Evolutionary conservation across 495 filamentous ascomycete species (phyloP), one percentile per base, ranked within the genome.

Genomic region (Evernia prunastri): DNA sequence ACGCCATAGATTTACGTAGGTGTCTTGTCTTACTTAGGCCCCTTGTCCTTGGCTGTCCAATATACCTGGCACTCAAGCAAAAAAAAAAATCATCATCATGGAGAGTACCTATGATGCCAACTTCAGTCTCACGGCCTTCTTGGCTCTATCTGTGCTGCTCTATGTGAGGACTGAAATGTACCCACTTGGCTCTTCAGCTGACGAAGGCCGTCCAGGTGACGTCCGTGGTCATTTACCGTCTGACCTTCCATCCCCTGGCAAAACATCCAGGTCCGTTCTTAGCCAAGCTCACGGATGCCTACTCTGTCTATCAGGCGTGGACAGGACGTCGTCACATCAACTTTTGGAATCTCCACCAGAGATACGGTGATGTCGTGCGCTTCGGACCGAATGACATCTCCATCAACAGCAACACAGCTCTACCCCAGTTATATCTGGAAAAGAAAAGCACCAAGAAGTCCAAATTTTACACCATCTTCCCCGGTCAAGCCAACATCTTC

Each of bases 161-260:
- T 37, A 37, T 12, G 36, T 37, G 6, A 37, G 36, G 6, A 12
- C 12, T 12, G 7, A 37, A 37, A 12, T 37, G 7, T 12, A 37
- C 12, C 6, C 36, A 37, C 6, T 37, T 12, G 7, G 12, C 36
- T 7, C 7, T 12, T 37, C 12, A 37, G 36, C 36, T 37, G 12
- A 37, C 36, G 12, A 37, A 12, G 6, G 7, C 12, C 36, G 12
- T 7, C 36, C 12, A 37, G 36, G 36, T 12, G 7, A 37, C 36
- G 36, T 37, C 12, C 12, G 36, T 37, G 12, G 36, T 12, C 12
- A 12, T 37, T 12, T 37, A 69, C 64, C 72, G 72, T 45, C 27
- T 73, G 56, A 71, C 60, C 36, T 66, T 73, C 39, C 68, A 71
- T 66, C 71, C 71, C 4, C 67, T 73, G 3, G 60, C 40, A 36